phyloP scores from a whole-genome alignment of 768 basidiomycete genomes.

The Russula vinacea region DNA sequence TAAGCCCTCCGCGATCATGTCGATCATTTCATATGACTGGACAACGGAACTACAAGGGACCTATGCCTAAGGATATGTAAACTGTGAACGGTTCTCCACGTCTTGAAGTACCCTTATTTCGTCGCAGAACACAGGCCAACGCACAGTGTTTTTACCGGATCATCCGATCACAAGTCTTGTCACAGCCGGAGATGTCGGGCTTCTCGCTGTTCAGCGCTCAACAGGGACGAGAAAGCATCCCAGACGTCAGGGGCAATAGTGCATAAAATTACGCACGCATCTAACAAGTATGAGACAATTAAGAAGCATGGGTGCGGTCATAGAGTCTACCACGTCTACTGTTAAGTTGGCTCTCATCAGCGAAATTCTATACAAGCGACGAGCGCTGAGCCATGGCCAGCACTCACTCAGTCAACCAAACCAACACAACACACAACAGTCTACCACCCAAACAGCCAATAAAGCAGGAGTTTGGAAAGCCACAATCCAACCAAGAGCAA shows the following conservation, averaged over 20 bases:
- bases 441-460: conserved; percentile 26
- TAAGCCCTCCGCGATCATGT: neutral
- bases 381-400: neutral
- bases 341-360: neutral
- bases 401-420: neutral
- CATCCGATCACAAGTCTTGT: too few species aligned
- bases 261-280: conserved; percentile 16
- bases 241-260: neutral
- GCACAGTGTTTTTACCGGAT: neutral
- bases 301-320: neutral
- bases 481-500: conserved; percentile 36
- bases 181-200: too few species aligned
- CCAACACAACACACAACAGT: neutral
- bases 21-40: neutral
- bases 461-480: conserved; percentile 34
- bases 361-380: neutral
- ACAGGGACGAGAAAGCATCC: too few species aligned
- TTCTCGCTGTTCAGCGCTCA: too few species aligned
- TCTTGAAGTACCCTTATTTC: neutral
- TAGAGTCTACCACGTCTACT: neutral
- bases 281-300: neutral
- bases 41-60: neutral
- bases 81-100: too few species aligned
- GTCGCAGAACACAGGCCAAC: neutral
- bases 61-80: neutral